A percentile compares a stretch with the other conserved stretches of the same genome.
These are phyloP conservation scores for Croton setiger DNA, from an alignment of 441 rosid species.

Conservation along the genomic window DNA sequence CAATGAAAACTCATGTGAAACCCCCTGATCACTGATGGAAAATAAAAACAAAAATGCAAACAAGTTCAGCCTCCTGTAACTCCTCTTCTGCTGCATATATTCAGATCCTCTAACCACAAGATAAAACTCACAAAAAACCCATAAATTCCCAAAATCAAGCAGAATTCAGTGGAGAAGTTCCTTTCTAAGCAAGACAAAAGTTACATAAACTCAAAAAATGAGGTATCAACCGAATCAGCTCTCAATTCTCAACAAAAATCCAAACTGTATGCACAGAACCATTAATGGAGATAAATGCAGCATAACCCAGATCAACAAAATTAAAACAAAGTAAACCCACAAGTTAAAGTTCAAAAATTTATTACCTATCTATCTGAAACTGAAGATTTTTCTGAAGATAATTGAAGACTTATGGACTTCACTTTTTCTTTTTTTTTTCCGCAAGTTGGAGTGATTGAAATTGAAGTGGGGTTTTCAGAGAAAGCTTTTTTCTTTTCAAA, in stretches of 20 bases:
- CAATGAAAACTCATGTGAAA: constrained; percentile 11
- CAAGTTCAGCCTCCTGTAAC: constrained; percentile 9
- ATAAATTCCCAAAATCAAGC: constrained; percentile 18
- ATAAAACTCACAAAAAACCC: constrained; percentile 6
- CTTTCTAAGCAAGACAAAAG: constrained; percentile 22
- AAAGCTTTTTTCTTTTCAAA: constrained; percentile 4
- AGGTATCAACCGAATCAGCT: constrained; percentile 10
- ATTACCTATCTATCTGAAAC: constrained; percentile 18
- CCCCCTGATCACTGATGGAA: neutral
- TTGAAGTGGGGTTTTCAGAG: constrained; percentile 2
- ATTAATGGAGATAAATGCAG: constrained; percentile 24
- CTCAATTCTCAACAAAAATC: constrained; percentile 9
- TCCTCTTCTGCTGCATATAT: neutral
- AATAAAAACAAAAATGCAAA: constrained; percentile 1
- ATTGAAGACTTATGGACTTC: neutral
- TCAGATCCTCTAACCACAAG: constrained; percentile 13
- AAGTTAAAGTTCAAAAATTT: constrained; percentile 18
- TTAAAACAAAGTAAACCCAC: constrained; percentile 2
- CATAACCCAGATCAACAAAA: constrained; percentile 29
- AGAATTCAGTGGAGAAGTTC: constrained; percentile 17
- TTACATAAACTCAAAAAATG: neutral
- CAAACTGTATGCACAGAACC: neutral
- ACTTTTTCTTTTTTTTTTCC: neutral
- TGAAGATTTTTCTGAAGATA: neutral
- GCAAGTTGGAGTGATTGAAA: constrained; percentile 16